These are phyloP conservation scores for Cyclotella atomus DNA, from an alignment of 108 stramenopile genomes.

Conservation along the genomic window DNA sequence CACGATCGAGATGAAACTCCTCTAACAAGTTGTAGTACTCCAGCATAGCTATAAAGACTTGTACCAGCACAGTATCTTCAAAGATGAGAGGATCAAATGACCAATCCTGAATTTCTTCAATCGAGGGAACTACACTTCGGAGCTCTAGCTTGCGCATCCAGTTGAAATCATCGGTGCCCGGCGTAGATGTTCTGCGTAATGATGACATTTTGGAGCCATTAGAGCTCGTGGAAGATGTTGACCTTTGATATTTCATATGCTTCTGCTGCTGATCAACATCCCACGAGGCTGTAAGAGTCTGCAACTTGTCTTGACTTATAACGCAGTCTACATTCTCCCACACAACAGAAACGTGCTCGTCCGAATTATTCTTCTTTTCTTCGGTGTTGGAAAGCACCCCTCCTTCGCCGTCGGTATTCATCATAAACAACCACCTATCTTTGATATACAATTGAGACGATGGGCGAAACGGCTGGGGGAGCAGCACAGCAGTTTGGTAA, in stretches of 20 bases:
- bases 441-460: too few species aligned
- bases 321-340: background rate
- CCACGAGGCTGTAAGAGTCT: background rate
- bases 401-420: background rate
- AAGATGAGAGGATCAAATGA: conserved; percentile 40
- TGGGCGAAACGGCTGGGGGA: too few species aligned
- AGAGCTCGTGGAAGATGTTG: background rate
- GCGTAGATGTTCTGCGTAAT: background rate
- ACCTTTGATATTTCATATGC: background rate
- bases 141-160: conserved; percentile 37
- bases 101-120: conserved; percentile 41
- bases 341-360: background rate
- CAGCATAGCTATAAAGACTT: conserved; percentile 21
- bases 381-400: background rate
- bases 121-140: conserved; percentile 22
- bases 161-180: background rate
- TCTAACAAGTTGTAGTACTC: conserved; percentile 42
- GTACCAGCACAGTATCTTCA: conserved; percentile 26
- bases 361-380: background rate
- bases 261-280: background rate
- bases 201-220: background rate
- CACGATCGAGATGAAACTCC: conserved; percentile 21
- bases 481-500: too few species aligned
- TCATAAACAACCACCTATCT: too few species aligned
- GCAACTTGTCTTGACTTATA: background rate